Base-by-base conservation (phyloP, 2,329 filamentous ascomycete species). In the Aureobasidium sp. region DNA sequence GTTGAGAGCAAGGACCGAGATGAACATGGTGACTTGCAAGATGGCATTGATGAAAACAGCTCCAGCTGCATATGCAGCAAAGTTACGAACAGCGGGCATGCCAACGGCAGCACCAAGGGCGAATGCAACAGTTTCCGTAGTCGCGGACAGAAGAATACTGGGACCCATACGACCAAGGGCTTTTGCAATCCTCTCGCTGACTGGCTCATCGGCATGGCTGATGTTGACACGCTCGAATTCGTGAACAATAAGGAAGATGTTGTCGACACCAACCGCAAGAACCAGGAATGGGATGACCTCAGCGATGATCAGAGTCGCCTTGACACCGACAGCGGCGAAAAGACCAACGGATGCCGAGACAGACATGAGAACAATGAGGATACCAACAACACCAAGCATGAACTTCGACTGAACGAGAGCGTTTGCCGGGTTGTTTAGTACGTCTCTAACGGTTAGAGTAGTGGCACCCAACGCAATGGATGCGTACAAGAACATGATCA, bases 221-320 rank as follows among this genome's bases (percentile, higher is more conserved):
- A 91, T 77, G 69, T 99, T 99, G 70, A 96, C 89, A 31, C 94
- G 84, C 71, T 99, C 94, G 62, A 99, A 95, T 74, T 99, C 94
- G 74, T 99, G 94, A 0, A 99, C 94, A 62, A 99, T 96, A 60
- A 99, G 78, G 76, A 99, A 99, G 68, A 99, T 97, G 70, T 99
- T 99, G 80, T 99, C 94, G 2, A 99, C 95, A 47, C 94, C 94
- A 29, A 99, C 92, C 13, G 94, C 94, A 21, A 99, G 78, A 10
- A 99, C 93, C 65, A 99, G 86, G 74, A 99, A 99, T 0, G 94
- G 94, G 65, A 99, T 99, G 63, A 99, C 94, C 71, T 99, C 94
- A 4, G 95, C 93, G 63, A 99, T 99, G 69, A 99, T 99, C 65
- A 99, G 79, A 0, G 94, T 99, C 15, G 93, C 94, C 74, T 95